Percentiles rank a stretch among this genome's conserved stretches.
Evolutionary conservation across 441 rosid genomes (phyloP).

Genomic region (Arabidopsis lyrata): DNA sequence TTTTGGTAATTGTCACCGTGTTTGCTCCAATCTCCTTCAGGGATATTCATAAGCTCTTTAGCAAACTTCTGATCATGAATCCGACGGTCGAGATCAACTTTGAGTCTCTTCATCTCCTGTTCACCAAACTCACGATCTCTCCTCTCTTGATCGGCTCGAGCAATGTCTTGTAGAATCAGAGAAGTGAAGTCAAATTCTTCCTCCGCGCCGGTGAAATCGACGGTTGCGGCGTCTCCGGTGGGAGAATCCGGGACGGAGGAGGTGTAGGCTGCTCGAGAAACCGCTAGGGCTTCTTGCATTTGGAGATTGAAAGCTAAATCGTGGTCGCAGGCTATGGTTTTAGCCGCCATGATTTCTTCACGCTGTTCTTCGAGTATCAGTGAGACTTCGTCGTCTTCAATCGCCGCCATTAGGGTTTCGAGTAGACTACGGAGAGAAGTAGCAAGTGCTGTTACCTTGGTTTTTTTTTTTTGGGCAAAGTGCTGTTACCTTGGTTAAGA

Average conservation of each 20-base stretch:
- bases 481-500: slow-evolving; percentile 28
- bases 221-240: slow-evolving; percentile 45
- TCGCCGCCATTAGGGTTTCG: slow-evolving; percentile 28
- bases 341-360: slow-evolving; percentile 60
- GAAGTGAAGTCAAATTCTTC: slow-evolving; percentile 40
- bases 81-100: slow-evolving; percentile 60
- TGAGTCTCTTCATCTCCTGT: slow-evolving; percentile 46
- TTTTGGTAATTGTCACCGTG: slow-evolving; percentile 59
- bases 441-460: slow-evolving; percentile 21
- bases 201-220: slow-evolving; percentile 32
- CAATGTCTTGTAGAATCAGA: slow-evolving; percentile 54
- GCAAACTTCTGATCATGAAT: slow-evolving; percentile 75
- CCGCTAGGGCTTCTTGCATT: slow-evolving; percentile 73
- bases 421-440: too few relatives aligned
- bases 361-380: slow-evolving; percentile 52
- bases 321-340: slow-evolving; percentile 56
- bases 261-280: slow-evolving; percentile 57
- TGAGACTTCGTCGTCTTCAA: slow-evolving; percentile 45
- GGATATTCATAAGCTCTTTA: slow-evolving; percentile 53
- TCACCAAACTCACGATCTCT: slow-evolving; percentile 51
- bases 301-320: slow-evolving; percentile 80
- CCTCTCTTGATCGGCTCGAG: slow-evolving; percentile 52
- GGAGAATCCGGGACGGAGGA: slow-evolving; percentile 21
- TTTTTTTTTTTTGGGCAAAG: too few relatives aligned
- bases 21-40: slow-evolving; percentile 62